These are phyloP conservation scores for Microbotryomycetes sp. DNA, from an alignment of 1,284 basidiomycete species.

Conservation along the genomic window DNA sequence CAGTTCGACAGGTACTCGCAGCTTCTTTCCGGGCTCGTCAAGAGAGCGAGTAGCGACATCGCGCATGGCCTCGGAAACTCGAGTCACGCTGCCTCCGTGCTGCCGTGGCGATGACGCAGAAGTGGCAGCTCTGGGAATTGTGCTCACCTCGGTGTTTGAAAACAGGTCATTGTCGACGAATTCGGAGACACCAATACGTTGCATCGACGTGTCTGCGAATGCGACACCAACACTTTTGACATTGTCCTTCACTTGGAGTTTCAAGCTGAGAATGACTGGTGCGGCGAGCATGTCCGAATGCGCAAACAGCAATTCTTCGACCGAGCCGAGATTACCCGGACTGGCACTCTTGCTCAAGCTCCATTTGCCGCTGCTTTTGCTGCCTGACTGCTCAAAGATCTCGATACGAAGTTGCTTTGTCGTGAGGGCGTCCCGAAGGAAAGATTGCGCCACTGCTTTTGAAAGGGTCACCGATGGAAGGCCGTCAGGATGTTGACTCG, in stretches of 20 bases:
- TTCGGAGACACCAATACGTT: slow-evolving; percentile 60
- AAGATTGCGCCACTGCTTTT: slow-evolving; percentile 69
- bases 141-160: slow-evolving; percentile 79
- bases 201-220: slow-evolving; percentile 50
- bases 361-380: slow-evolving; percentile 25
- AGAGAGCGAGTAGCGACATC: not conserved
- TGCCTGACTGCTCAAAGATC: slow-evolving; percentile 47
- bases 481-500: slow-evolving; percentile 38
- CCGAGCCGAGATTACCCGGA: slow-evolving; percentile 86
- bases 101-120: too few species aligned
- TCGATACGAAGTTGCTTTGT: slow-evolving; percentile 86
- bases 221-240: slow-evolving; percentile 49
- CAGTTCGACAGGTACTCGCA: too few species aligned
- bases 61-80: too few species aligned
- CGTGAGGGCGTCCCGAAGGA: slow-evolving; percentile 85
- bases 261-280: slow-evolving; percentile 86
- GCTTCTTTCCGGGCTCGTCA: too few species aligned
- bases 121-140: too few species aligned
- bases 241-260: slow-evolving; percentile 56
- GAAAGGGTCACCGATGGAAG: slow-evolving; percentile 75
- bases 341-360: slow-evolving; percentile 57
- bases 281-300: slow-evolving; percentile 74
- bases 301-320: slow-evolving; percentile 88
- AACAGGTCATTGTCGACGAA: slow-evolving; percentile 94
- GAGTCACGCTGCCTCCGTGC: too few species aligned